Base-by-base conservation (phyloP, 164 flowering plant genomes). In the Macadamia integrifolia region DNA sequence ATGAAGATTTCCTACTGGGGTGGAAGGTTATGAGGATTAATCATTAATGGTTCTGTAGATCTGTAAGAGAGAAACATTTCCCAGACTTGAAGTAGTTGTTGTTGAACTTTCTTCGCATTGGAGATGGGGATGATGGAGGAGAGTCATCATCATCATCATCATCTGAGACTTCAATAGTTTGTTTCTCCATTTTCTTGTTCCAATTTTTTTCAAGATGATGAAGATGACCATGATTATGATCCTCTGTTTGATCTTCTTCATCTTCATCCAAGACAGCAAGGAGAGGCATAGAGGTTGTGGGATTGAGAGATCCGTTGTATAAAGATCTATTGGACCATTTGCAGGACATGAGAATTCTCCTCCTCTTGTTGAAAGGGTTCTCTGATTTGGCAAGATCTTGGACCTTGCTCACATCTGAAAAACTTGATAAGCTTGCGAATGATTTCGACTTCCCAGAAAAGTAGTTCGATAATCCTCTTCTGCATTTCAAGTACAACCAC, bases 341-440 rank as follows among this genome's bases (percentile, higher is more conserved):
- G 58, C 65, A 66, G 0, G 84, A 82, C 6, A 82, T 61, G 35
- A 85, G 57, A 6, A 77, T 35, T 31, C 85, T 76, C 55, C 86
- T 74, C 72, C 82, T 75, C 79, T 85, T 85, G 83, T 81, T 85
- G 61, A 85, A 74, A 30, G 86, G 81, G 52, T 77, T 81, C 65
- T 85, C 86, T 44, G 65, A 14, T 66, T 85, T 85, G 67, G 66
- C 74, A 69, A 85, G 32, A 53, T 81, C 85, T 40, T 75, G 69
- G 56, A 67, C 69, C 0, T 40, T 23, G 30, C 50, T 72, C 66
- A 69, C 85, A 2, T 80, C 80, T 30, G 81, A 53, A 23, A 23
- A 23, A 23, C 23, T 23, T 23, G 40, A 35, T 42, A 85, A 53
- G 70, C 74, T 77, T 12, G 76, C 75, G 40, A 84, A 84, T 5